Percentiles rank a stretch among this genome's conserved stretches.
These are phyloP conservation scores for Quercus bicolor DNA, from an alignment of 306 rosid genomes.

Conservation along the genomic window DNA sequence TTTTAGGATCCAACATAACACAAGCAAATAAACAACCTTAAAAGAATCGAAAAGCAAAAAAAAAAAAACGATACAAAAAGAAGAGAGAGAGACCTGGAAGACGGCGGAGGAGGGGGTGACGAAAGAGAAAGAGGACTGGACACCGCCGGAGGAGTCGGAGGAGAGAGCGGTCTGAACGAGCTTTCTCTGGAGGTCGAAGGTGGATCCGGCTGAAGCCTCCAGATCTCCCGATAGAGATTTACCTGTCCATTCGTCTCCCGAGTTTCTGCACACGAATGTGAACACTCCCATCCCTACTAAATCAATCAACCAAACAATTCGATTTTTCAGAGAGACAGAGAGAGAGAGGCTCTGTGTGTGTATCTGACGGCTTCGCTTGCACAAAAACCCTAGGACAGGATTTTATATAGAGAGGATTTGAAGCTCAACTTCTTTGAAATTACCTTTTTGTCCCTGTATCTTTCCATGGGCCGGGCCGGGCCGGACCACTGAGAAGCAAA, in stretches of 20 bases:
- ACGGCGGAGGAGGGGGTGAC: slow-evolving; percentile 65
- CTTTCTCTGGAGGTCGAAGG: slow-evolving; percentile 70
- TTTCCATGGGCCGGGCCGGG: too few relatives aligned
- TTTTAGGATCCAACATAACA: too few relatives aligned
- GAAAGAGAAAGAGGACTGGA: slow-evolving; percentile 73
- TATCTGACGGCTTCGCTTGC: too few relatives aligned
- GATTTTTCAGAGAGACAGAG: background rate
- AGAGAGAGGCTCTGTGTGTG: background rate
- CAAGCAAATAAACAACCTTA: too few relatives aligned
- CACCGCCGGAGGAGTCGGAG: slow-evolving; percentile 64
- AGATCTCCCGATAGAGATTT: slow-evolving; percentile 70
- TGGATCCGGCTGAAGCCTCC: slow-evolving; percentile 59
- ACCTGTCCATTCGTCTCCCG: slow-evolving; percentile 69
- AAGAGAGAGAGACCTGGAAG: slow-evolving; percentile 53
- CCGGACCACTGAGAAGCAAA: too few relatives aligned
- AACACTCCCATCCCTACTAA: slow-evolving; percentile 62
- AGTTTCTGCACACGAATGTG: slow-evolving; percentile 60
- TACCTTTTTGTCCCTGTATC: too few relatives aligned
- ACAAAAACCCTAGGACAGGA: too few relatives aligned
- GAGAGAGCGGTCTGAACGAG: slow-evolving; percentile 67
- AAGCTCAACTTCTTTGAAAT: too few relatives aligned
- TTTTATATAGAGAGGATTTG: too few relatives aligned
- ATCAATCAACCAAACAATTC: too few relatives aligned
- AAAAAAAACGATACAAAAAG: background rate
- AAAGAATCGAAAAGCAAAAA: too few relatives aligned